phyloP scores from a whole-genome alignment of 2,329 filamentous ascomycete genomes.

The Scleromitrula shiraiana region DNA sequence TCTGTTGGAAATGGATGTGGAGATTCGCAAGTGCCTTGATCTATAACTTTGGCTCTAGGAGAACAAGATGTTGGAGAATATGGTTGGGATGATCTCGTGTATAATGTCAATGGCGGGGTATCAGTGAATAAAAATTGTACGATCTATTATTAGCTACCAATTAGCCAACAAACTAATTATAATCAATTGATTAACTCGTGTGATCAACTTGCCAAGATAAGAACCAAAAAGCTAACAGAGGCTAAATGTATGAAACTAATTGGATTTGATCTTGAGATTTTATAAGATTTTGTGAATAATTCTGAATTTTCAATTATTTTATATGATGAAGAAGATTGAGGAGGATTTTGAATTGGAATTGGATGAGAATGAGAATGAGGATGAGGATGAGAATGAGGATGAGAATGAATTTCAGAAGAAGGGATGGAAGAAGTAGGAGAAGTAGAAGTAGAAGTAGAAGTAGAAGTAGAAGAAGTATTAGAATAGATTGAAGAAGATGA shows the following conservation, averaged over 20 bases:
- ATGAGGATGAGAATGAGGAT: not conserved
- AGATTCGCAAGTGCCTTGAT: slow-evolving; percentile 46
- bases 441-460: not conserved
- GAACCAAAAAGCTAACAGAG: slow-evolving; percentile 26
- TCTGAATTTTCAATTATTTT: not conserved
- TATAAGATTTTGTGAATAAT: slow-evolving; percentile 15
- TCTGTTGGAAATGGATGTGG: slow-evolving; percentile 46
- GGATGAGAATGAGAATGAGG: no score
- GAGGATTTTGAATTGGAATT: not conserved
- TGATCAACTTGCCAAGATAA: slow-evolving; percentile 25
- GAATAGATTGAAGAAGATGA: not conserved
- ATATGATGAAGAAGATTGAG: not conserved
- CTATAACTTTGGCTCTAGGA: slow-evolving; percentile 35
- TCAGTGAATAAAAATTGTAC: slow-evolving; percentile 42
- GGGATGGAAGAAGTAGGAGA: no score
- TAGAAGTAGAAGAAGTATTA: slow-evolving; percentile 7
- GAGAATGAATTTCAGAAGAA: slow-evolving; percentile 15
- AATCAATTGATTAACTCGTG: not conserved
- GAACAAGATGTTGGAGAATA: slow-evolving; percentile 32
- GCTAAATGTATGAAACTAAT: slow-evolving; percentile 28
- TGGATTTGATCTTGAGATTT: slow-evolving; percentile 21
- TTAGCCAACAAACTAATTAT: not conserved
- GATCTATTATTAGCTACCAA: slow-evolving; percentile 32
- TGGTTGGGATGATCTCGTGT: slow-evolving; percentile 29
- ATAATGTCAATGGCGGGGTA: slow-evolving; percentile 26